Base-by-base conservation (phyloP, 2,329 filamentous ascomycete genomes). In the Xylariaceae sp. region DNA sequence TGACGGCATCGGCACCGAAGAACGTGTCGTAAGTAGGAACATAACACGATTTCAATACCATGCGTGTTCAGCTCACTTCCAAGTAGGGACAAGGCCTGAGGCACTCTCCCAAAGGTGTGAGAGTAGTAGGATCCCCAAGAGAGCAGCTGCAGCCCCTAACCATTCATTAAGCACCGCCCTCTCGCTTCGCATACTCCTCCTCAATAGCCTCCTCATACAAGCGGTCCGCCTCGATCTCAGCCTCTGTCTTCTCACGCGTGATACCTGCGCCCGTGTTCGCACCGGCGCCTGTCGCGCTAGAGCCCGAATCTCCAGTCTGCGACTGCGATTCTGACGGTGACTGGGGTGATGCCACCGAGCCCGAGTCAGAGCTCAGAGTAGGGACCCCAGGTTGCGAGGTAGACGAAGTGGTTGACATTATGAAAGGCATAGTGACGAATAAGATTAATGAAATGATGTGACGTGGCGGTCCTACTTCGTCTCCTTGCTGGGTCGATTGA, bases 111-210 rank as follows among this genome's bases (percentile, higher is more conserved):
- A 23, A 23, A 20, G 4, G 13, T 11, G 35, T 24, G 32, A 18
- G 21, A 32, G 24, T 6, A 18, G 20, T 7, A 3, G 26, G 10
- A 29, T 24, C 11, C 29, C 10, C 26, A 20, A 24, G 13, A 32
- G 39, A 24, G 13, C 7, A 37, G 18, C 23, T 15, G 20, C 40
- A 21, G 20, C 24, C 27, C 13, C 13, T 29, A 10, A 33, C 7
- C 13, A 15, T 44, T 20, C 27, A 50, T 60, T 54, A 81, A 13
- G 77, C 73, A 23, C 80, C 80, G 6, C 79, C 79, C 45, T 81
- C 79, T 30, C 78, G 68, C 73, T 81, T 82, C 37, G 79, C 79
- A 57, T 81, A 82, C 67, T 81, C 79, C 36, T 82, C 79, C 71
- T 82, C 79, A 65, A 82, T 81, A 3, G 71, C 67, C 67, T 81